Conservation (phyloP, 495 filamentous ascomycete genomes). For the Trypethelium eluteriae region DNA sequence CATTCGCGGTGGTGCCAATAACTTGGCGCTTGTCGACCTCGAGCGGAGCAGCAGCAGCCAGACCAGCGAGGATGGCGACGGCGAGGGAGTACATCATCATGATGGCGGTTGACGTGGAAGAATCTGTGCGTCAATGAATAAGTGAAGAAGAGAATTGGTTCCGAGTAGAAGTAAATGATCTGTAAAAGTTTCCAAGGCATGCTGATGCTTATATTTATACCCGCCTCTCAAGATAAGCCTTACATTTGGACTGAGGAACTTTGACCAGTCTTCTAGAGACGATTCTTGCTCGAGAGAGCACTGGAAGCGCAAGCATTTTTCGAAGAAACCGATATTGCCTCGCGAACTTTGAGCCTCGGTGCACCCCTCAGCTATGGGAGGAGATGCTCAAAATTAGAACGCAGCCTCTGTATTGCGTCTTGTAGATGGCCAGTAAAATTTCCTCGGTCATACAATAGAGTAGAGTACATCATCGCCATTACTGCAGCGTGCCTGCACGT, state of each 20-base stretch:
- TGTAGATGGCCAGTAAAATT: background rate
- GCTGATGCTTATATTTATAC: conserved; percentile 10
- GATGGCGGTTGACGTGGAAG: conserved; percentile 1
- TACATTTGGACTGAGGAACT: background rate
- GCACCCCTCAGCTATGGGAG: conserved; percentile 8
- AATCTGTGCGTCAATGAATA: conserved; percentile 7
- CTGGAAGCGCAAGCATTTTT: background rate
- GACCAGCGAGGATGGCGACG: conserved; percentile 8
- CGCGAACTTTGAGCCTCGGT: conserved; percentile 5
- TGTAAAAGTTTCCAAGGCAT: background rate
- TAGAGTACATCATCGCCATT: background rate
- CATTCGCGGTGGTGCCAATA: conserved; percentile 9
- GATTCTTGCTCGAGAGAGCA: conserved; percentile 5
- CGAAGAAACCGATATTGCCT: conserved; percentile 1
- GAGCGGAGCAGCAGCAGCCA: background rate
- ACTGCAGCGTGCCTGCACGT: conserved; percentile 1
- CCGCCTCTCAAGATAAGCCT: background rate
- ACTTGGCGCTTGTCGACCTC: conserved; percentile 1
- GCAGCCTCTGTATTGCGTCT: conserved; percentile 5
- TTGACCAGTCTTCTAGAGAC: conserved; percentile 4
- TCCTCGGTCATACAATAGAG: conserved; percentile 4
- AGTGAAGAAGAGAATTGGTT: background rate
- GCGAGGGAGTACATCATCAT: conserved; percentile 9
- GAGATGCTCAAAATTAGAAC: conserved; percentile 3
- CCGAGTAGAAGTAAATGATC: conserved; percentile 7